Evolutionary conservation across 768 basidiomycete species (phyloP).

Genomic region (Butyriboletus loyo): DNA sequence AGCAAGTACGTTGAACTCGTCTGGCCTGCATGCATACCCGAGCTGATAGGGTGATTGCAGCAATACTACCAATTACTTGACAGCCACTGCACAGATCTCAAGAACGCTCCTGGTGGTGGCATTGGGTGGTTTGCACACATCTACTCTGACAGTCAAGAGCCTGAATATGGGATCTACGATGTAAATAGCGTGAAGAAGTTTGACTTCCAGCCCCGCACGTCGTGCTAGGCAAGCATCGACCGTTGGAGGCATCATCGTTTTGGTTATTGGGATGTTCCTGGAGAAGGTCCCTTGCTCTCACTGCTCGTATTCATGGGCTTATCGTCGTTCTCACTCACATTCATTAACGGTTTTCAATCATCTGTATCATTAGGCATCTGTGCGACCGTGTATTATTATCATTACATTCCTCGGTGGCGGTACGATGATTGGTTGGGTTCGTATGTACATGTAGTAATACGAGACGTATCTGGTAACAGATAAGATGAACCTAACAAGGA

Average conservation of each 20-base stretch:
- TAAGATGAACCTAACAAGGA: neutral
- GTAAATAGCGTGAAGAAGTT: constrained; percentile 53
- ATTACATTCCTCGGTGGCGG: neutral
- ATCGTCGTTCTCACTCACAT: neutral
- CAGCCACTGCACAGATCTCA: constrained; percentile 59
- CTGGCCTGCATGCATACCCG: neutral
- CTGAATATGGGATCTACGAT: constrained; percentile 70
- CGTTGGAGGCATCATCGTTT: neutral
- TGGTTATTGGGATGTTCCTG: neutral
- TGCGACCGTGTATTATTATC: neutral
- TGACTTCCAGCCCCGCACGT: constrained; percentile 58
- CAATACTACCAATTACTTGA: constrained; percentile 66
- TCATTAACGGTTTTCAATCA: neutral
- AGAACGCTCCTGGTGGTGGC: constrained; percentile 55
- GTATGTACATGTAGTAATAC: neutral
- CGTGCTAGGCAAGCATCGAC: constrained; percentile 40
- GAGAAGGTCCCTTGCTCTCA: neutral
- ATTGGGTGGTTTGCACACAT: constrained; percentile 84
- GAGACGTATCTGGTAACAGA: neutral
- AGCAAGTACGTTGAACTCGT: constrained; percentile 42
- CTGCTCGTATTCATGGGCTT: neutral
- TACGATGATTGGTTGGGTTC: neutral
- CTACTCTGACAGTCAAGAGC: constrained; percentile 61
- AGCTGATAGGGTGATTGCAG: constrained; percentile 2
- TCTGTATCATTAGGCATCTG: constrained; percentile 4